phyloP scores from a whole-genome alignment of 2,329 filamentous ascomycete species.

The Botrytis aclada region DNA sequence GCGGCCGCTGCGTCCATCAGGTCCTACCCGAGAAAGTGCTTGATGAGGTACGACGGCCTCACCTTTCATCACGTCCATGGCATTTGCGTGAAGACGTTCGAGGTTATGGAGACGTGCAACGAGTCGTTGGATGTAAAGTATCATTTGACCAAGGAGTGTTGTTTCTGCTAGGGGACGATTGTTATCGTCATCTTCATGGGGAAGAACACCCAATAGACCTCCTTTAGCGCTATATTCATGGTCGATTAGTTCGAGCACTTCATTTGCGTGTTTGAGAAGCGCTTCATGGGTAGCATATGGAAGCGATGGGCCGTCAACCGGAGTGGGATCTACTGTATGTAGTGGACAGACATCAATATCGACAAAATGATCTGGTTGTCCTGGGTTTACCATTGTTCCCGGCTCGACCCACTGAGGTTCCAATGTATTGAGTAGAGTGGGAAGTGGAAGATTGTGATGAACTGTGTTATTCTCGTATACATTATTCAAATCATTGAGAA shows the following conservation, averaged over 20 bases:
- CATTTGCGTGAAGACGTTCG: slow-evolving; percentile 51
- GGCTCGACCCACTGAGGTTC: slow-evolving; percentile 12
- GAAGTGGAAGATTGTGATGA: slow-evolving; percentile 33
- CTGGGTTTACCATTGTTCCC: slow-evolving; percentile 15
- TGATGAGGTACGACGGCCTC: slow-evolving; percentile 51
- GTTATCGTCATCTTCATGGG: slow-evolving; percentile 40
- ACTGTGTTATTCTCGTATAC: slow-evolving; percentile 41
- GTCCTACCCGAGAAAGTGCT: slow-evolving; percentile 51
- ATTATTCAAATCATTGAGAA: slow-evolving; percentile 49
- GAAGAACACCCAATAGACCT: slow-evolving; percentile 54
- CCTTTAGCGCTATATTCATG: slow-evolving; percentile 56
- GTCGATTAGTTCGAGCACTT: slow-evolving; percentile 57
- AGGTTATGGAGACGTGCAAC: slow-evolving; percentile 55
- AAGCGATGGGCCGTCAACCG: slow-evolving; percentile 22
- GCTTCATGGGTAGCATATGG: slow-evolving; percentile 35
- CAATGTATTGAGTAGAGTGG: slow-evolving; percentile 30
- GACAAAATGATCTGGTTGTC: slow-evolving; percentile 3
- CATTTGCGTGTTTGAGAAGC: slow-evolving; percentile 56
- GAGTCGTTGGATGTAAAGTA: slow-evolving; percentile 53
- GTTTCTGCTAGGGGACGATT: slow-evolving; percentile 47
- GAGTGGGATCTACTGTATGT: slow-evolving; percentile 18
- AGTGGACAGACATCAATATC: slow-evolving; percentile 33
- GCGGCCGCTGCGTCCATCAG: slow-evolving; percentile 47
- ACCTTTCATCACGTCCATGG: slow-evolving; percentile 48
- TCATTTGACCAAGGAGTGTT: slow-evolving; percentile 56